Evolutionary conservation across 2,329 filamentous ascomycete genomes (phyloP).

Genomic region (Fusarium mundagurra): DNA sequence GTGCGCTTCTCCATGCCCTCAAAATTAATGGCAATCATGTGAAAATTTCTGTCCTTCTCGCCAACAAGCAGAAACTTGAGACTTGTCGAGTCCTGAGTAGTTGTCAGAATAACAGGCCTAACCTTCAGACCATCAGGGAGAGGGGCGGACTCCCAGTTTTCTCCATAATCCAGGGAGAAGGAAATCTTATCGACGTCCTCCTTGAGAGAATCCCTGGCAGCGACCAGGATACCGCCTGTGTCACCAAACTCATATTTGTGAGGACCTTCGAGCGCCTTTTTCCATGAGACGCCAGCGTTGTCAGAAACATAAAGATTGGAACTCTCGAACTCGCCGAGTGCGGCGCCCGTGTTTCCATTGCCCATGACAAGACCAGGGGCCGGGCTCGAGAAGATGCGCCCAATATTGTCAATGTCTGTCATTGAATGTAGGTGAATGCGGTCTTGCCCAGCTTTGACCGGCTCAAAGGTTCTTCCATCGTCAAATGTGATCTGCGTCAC

Average conservation of each 20-base stretch:
- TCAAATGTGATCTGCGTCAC: conserved; percentile 91
- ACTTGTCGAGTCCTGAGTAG: conserved; percentile 91
- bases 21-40: conserved; percentile 85
- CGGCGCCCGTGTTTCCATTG: conserved; percentile 86
- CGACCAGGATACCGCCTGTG: conserved; percentile 87
- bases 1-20: conserved; percentile 80
- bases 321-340: conserved; percentile 75
- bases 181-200: conserved; percentile 66
- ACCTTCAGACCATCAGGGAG: conserved; percentile 75
- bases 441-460: conserved; percentile 73
- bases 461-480: conserved; percentile 86
- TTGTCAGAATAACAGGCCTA: conserved; percentile 79
- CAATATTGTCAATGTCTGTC: conserved; percentile 82
- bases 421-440: conserved; percentile 91
- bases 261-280: conserved; percentile 75
- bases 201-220: conserved; percentile 77
- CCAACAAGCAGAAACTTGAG: conserved; percentile 88
- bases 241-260: conserved; percentile 98
- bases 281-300: conserved; percentile 89
- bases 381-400: conserved; percentile 90
- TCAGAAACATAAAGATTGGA: conserved; percentile 89
- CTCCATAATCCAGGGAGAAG: conserved; percentile 91
- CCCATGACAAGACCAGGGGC: conserved; percentile 95
- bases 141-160: conserved; percentile 79
- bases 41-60: conserved; percentile 63